phyloP scores from a whole-genome alignment of 768 basidiomycete species.

The Leccinum uliginosum region DNA sequence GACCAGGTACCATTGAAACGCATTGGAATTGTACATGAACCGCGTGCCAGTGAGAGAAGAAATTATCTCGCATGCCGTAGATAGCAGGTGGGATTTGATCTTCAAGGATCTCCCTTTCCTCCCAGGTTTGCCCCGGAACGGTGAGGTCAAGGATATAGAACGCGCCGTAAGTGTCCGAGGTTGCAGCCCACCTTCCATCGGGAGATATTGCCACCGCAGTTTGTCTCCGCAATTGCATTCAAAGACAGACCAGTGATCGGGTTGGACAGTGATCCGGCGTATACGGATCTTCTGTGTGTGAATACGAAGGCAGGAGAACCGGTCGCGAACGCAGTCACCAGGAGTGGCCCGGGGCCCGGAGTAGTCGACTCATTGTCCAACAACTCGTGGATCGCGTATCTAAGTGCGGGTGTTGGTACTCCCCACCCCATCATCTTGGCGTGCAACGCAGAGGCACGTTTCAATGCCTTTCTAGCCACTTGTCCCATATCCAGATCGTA shows the following conservation, averaged over 20 bases:
- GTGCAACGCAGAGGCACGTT: neutral
- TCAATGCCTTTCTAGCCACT: neutral
- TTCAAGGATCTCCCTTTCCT: neutral
- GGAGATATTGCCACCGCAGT: constrained; percentile 14
- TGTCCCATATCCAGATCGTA: neutral
- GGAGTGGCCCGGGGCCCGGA: neutral
- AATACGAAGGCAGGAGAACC: constrained; percentile 7
- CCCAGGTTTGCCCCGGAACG: neutral
- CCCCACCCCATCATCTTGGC: constrained; percentile 3
- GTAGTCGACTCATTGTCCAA: neutral
- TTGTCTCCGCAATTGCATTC: neutral
- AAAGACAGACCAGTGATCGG: neutral
- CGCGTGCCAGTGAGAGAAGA: constrained; percentile 9
- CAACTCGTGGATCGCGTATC: neutral
- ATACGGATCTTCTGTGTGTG: neutral
- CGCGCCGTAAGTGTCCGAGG: neutral
- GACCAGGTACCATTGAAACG: constrained; percentile 1
- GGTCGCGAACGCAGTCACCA: neutral
- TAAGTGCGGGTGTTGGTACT: neutral
- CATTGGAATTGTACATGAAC: neutral
- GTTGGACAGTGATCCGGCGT: neutral
- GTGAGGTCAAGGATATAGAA: constrained; percentile 11
- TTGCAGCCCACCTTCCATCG: constrained; percentile 17
- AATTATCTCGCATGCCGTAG: neutral
- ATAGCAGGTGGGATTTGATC: neutral